Evolutionary conservation across 2,329 filamentous ascomycete species (phyloP), one percentile per base, ranked within the genome.

Genomic region (Aspergillus ibericus): DNA sequence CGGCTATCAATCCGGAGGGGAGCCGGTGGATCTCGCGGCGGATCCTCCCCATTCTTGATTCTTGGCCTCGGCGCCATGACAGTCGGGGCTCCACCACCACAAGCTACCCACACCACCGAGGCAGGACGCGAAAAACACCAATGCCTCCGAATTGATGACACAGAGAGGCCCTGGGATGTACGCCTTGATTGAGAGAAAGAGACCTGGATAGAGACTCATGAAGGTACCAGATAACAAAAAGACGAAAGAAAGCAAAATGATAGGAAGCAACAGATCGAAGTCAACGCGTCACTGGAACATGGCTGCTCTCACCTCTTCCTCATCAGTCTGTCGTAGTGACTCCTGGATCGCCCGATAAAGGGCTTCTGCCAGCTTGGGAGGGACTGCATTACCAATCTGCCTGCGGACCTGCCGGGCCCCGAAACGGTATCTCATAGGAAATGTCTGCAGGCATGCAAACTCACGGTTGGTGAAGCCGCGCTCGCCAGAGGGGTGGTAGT

Each of bases 351-450:
- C 70, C 32, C 59, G 56, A 53, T 78, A 76, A 4, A 82, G 51
- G 5, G 71, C 73, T 53, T 73, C 70, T 0, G 77, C 77, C 8
- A 82, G 62, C 15, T 70, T 58, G 7, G 90, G 85, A 0, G 91
- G 89, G 15, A 93, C 91, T 0, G 90, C 91, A 67, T 95, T 93
- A 0, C 91, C 91, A 62, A 93, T 90, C 70, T 92, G 89, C 62
- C 79, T 82, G 63, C 83, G 67, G 0, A 72, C 69, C 1, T 72
- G 68, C 0, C 49, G 66, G 0, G 74, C 75, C 0, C 75, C 60
- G 66, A 93, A 93, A 0, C 71, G 70, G 69, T 91, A 88, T 2
- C 76, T 69, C 0, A 75, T 59, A 0, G 89, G 88, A 53, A 95
- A 95, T 0, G 87, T 87, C 63, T 92, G 88, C 0, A 95, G 70